Evolutionary conservation across 805 yeast species (phyloP).

Genomic region (Lachancea fermentati): DNA sequence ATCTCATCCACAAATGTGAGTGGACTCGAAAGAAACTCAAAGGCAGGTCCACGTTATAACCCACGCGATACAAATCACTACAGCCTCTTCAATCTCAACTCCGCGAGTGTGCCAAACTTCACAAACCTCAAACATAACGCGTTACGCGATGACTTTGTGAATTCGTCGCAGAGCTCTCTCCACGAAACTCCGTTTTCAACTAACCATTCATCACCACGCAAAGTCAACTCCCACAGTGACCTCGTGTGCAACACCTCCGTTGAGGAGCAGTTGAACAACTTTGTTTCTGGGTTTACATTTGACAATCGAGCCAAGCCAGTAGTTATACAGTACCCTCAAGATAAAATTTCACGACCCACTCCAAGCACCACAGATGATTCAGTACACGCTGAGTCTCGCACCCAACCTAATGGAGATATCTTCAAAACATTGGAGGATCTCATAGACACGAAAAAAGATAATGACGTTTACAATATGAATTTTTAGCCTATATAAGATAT

Average conservation of each 20-base stretch:
- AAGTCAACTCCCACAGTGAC: neutral
- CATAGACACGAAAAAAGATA: neutral
- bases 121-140: neutral
- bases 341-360: neutral
- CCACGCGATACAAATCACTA: neutral
- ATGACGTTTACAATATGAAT: neutral
- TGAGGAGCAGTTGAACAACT: slow-evolving; percentile 6
- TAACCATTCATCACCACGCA: too few relatives aligned
- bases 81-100: neutral
- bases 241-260: neutral
- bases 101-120: neutral
- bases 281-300: slow-evolving; percentile 7
- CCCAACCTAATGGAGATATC: neutral
- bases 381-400: neutral
- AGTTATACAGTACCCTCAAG: neutral
- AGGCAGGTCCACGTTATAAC: neutral
- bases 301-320: neutral
- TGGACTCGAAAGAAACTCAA: neutral
- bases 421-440: neutral
- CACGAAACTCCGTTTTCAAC: too few relatives aligned
- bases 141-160: neutral
- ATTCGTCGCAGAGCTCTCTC: too few relatives aligned
- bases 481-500: neutral
- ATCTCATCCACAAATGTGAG: neutral
- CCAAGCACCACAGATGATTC: neutral